Evolutionary conservation across 2,329 filamentous ascomycete genomes (phyloP).

Genomic region (Cladosporium cucumerinum): DNA sequence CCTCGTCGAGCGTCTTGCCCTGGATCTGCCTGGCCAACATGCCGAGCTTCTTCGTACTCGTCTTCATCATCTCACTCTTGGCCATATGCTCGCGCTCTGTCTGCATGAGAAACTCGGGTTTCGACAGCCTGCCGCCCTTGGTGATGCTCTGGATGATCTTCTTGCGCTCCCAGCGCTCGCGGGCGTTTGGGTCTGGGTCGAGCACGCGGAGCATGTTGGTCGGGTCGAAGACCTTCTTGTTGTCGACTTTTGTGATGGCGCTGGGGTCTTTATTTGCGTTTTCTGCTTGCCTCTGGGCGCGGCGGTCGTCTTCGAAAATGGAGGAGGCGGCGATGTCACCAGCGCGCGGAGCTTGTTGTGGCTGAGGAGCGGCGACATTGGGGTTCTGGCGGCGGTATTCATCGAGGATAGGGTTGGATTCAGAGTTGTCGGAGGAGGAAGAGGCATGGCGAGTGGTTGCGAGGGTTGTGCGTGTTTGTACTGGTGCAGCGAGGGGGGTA

Average conservation of each 20-base stretch:
- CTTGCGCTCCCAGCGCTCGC: conserved; percentile 75
- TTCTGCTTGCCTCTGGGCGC: conserved; percentile 23
- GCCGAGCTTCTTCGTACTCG: conserved; percentile 86
- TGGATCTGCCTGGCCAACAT: conserved; percentile 82
- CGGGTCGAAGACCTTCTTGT: conserved; percentile 41
- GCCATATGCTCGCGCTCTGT: conserved; percentile 57
- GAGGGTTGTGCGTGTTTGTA: conserved; percentile 10
- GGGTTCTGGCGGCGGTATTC: conserved; percentile 45
- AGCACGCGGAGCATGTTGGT: conserved; percentile 60
- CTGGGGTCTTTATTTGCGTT: conserved; percentile 20
- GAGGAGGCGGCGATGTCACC: conserved; percentile 49
- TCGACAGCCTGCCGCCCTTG: conserved; percentile 63
- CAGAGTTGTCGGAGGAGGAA: neutral
- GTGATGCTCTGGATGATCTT: conserved; percentile 76
- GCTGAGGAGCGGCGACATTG: conserved; percentile 10
- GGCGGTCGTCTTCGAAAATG: conserved; percentile 50
- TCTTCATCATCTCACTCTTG: conserved; percentile 73
- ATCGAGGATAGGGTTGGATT: conserved; percentile 59
- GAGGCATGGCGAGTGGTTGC: conserved; percentile 21
- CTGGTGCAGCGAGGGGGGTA: conserved; percentile 16
- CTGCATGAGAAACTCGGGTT: conserved; percentile 64
- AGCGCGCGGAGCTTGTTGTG: conserved; percentile 21
- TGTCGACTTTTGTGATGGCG: conserved; percentile 18
- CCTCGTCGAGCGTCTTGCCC: conserved; percentile 91
- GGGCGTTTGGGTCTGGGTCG: conserved; percentile 70